These are phyloP conservation scores for Trichoderma sp. DNA, from an alignment of 2,329 filamentous ascomycete genomes.

Conservation along the genomic window DNA sequence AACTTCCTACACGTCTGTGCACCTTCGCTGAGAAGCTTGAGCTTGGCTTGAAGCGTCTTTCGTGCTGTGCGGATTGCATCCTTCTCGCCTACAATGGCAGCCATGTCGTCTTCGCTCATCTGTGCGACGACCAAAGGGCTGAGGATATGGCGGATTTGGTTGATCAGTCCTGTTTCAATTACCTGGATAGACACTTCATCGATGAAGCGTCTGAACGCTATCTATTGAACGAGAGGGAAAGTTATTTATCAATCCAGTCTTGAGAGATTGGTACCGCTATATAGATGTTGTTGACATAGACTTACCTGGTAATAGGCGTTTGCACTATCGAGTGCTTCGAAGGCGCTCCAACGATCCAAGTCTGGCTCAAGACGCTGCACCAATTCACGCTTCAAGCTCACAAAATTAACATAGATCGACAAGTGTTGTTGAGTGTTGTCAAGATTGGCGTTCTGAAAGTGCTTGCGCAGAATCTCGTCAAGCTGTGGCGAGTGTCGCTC, in stretches of 20 bases:
- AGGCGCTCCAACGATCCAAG: slow-evolving; percentile 39
- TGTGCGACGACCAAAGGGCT: slow-evolving; percentile 30
- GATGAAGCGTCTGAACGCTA: slow-evolving; percentile 33
- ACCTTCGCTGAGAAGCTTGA: slow-evolving; percentile 5
- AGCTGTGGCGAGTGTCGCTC: slow-evolving; percentile 14
- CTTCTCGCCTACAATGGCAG: slow-evolving; percentile 33
- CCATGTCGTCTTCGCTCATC: slow-evolving; percentile 32
- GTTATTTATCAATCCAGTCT: background rate
- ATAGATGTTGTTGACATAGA: background rate
- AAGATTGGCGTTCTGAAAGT: background rate
- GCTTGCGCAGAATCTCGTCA: background rate
- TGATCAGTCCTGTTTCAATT: slow-evolving; percentile 34
- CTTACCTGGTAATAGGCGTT: slow-evolving; percentile 48
- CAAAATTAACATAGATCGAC: background rate
- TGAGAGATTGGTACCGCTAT: background rate
- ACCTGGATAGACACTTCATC: slow-evolving; percentile 36
- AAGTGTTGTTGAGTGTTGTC: background rate
- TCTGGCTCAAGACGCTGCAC: slow-evolving; percentile 30
- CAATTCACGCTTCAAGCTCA: background rate
- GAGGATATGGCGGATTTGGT: slow-evolving; percentile 32
- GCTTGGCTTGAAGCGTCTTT: background rate
- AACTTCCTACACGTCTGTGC: slow-evolving; percentile 18
- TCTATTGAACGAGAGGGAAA: slow-evolving; percentile 19
- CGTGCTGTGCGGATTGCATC: slow-evolving; percentile 12
- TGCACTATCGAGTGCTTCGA: slow-evolving; percentile 44